Base-by-base conservation (phyloP, 352 stramenopile genomes). In the Phytophthora ohioensis region DNA sequence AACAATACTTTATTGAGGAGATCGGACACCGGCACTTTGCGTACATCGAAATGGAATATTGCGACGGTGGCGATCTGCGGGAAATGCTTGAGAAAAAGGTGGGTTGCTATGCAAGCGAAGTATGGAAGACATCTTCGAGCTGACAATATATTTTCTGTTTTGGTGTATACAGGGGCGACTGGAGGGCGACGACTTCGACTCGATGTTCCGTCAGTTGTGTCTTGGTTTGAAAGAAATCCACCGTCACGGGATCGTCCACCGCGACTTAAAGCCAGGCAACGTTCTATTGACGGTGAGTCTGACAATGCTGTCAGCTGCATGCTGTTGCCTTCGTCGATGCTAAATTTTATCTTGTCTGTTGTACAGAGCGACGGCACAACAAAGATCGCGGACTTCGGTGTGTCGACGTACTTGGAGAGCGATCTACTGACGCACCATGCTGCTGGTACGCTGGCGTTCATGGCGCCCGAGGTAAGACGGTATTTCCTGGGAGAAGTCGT, bases 11-110 rank as follows among this genome's bases (percentile, higher is more conserved):
- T 45, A 82, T 91, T 45, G 88, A 95, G 54, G 78, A 91, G 45
- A 81, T 95, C n/a, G 86, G 80, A 3, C 84, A 92, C 32, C 76
- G 83, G 34, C 83, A 88, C 48, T 92, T 93, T 71, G 83, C 82
- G 15, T 95, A 94, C 80, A 91, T 95, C 39, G 85, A 91, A 61
- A 92, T 94, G 81, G 88, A 95, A 69, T 93, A 81, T 42, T 95
- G 87, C 57, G 85, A 91, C 52, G 57, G 70, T 21, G 86, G 88
- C 4, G 84, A 92, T 57, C 63, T 92, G 43, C 42, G 64, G 51
- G 51, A 78, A 56, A 65, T 75, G 49, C 69, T 92, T 15, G 57
- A 78, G 45, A 56, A 62, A 32, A 67, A 81, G 76, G 78, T 82
- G 45, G 27, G 51, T 64, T 51, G 3, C 27, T 45, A 21, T 48